Base-by-base conservation (phyloP, 495 filamentous ascomycete species). In the Penicillium fimorum region DNA sequence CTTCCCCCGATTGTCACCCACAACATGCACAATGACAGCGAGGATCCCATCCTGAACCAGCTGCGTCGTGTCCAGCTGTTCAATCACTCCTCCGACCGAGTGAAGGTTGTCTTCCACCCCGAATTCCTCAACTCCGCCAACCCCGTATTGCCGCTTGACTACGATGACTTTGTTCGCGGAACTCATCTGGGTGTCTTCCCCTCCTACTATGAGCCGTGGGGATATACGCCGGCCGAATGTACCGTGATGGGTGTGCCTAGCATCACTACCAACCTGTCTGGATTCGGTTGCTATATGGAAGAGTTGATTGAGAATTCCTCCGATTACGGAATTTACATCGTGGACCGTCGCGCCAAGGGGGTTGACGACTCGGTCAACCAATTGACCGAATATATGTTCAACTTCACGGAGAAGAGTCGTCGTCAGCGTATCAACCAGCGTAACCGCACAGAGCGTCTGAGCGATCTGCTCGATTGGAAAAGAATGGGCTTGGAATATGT, bases 271-370 rank as follows among this genome's bases (percentile, higher is more conserved):
- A 98, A 98, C 64, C 79, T 98, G 8, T 97, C 94, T 22, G 94
- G 94, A 8, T 98, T 98, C 61, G 94, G 94, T 38, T 98, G 94
- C 72, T 98, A 98, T 70, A 98, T 98, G 94, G 94, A 98, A 71
- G 94, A 98, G 68, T 76, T 98, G 60, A 97, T 98, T 60, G 94
- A 97, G 72, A 98, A 97, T 68, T 94, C 94, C 35, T 87, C 85
- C 37, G 94, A 98, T 71, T 98, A 98, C 64, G 94, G 94, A 48
- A 98, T 98, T 72, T 97, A 97, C 75, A 97, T 98, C 67, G 92
- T 98, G 45, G 94, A 98, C 67, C 90, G 94, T 25, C 87, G 94
- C 8, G 85, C 82, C 74, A 98, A 98, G 81, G 95, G 95, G 37
- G 88, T 98, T 3, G 95, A 98, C 64, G 94, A 98, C 66, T 94